Evolutionary conservation across 768 basidiomycete genomes (phyloP), one percentile per base, ranked within the genome.

Genomic region (Auriculariales sp.): DNA sequence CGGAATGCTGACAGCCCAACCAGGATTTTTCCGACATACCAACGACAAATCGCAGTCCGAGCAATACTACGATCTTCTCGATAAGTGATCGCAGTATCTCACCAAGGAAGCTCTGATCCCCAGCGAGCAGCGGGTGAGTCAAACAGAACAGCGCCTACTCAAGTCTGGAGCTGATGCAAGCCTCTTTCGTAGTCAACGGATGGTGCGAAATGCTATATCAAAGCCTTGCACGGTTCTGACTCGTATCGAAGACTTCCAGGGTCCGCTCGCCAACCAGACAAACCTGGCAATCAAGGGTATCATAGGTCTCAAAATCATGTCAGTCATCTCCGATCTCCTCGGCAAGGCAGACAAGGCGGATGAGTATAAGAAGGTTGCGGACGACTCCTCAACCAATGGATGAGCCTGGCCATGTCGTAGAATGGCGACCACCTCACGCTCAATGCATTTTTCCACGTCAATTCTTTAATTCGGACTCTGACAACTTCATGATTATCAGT

Each of bases 51-150:
- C n/a, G n/a, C n/a, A n/a, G n/a, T n/a, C n/a, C n/a, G n/a, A n/a
- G n/a, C n/a, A n/a, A n/a, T n/a, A n/a, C n/a, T 68, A 66, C 53
- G 50, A 57, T 19, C 68, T 82, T 24, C 68, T 82, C 28, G 69
- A 74, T 54, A 76, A 79, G 61, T 83, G 79, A 79, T 75, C 79
- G 0, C 68, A 74, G 47, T 81, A 74, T 64, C 67, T 83, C 47
- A 69, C 81, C 54, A 59, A 55, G 1, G 71, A 76, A 46, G 61
- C 71, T 4, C 64, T 75, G 42, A 64, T 69, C 25, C 70, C 71
- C 1, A 66, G 58, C 2, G 60, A 66, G 49, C 70, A 71, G 54
- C 55, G 60, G 42, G 62, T 55, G 49, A 55, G n/a, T n/a, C 55
- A 0, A 56, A 56, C 22, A 55, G 28, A 52, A 57, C 34, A 56